Conservation (phyloP, 2,329 filamentous ascomycete species). For the Huntiella bhutanensis region DNA sequence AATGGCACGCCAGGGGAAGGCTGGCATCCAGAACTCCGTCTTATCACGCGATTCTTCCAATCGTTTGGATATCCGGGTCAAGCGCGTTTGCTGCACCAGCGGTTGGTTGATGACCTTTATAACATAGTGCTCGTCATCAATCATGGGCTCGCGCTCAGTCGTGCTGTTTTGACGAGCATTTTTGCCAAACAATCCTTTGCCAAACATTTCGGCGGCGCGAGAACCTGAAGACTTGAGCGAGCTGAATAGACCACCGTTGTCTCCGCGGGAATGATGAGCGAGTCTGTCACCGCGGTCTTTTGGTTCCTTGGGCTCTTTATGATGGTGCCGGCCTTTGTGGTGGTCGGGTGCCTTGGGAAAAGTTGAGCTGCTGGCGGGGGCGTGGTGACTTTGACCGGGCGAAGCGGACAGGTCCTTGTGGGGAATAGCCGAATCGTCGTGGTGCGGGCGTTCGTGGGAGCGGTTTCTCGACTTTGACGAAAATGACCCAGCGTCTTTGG, state of each 20-base stretch:
- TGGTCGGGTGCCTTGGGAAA: background rate
- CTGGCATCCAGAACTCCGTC: constrained; percentile 98
- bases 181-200: constrained; percentile 70
- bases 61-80: constrained; percentile 76
- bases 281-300: constrained; percentile 10
- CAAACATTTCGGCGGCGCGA: constrained; percentile 61
- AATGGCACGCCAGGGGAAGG: constrained; percentile 85
- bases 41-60: constrained; percentile 80
- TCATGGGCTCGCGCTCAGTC: constrained; percentile 40
- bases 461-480: constrained; percentile 44
- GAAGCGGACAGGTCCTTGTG: constrained; percentile 3
- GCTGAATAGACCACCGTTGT: constrained; percentile 36
- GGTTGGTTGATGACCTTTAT: constrained; percentile 73
- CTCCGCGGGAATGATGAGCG: constrained; percentile 27
- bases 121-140: constrained; percentile 70
- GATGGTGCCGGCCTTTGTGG: background rate
- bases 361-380: background rate
- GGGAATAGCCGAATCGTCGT: constrained; percentile 19
- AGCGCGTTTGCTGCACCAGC: constrained; percentile 72
- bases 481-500: constrained; percentile 4
- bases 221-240: constrained; percentile 55
- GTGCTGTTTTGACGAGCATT: constrained; percentile 52
- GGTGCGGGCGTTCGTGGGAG: constrained; percentile 45
- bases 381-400: constrained; percentile 4
- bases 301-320: constrained; percentile 1